A percentile compares a stretch with the other conserved stretches of the same genome.
These are phyloP conservation scores for Trifolium dubium DNA, from an alignment of 306 rosid species.

Conservation along the genomic window DNA sequence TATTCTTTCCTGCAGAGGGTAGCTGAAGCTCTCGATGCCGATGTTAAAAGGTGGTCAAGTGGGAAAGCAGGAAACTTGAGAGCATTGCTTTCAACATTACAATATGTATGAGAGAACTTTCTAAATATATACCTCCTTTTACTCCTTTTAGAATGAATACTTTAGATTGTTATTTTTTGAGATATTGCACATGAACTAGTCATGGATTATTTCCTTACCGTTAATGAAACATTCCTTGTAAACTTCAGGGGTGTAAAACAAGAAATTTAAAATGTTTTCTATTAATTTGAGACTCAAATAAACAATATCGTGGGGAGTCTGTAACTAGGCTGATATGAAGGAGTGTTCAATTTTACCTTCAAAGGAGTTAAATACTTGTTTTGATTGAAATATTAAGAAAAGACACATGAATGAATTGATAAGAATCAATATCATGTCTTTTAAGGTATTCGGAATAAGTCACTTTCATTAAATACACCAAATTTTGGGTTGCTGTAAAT, in stretches of 20 bases:
- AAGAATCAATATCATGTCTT: slow-evolving; percentile 10
- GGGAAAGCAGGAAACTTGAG: slow-evolving; percentile 95
- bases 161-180: slow-evolving; percentile 36
- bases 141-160: slow-evolving; percentile 1
- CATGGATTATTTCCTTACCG: neutral
- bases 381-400: slow-evolving; percentile 15
- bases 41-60: slow-evolving; percentile 95
- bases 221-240: slow-evolving; percentile 22
- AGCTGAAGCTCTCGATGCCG: slow-evolving; percentile 81
- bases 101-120: slow-evolving; percentile 68
- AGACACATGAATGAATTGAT: neutral
- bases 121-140: slow-evolving; percentile 5
- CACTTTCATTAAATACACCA: slow-evolving; percentile 10
- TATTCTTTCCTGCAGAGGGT: slow-evolving; percentile 68
- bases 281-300: neutral
- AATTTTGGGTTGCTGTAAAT: slow-evolving; percentile 11
- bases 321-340: slow-evolving; percentile 19
- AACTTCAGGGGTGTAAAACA: neutral
- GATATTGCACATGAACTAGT: slow-evolving; percentile 21
- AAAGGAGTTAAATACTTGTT: slow-evolving; percentile 24
- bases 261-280: slow-evolving; percentile 1
- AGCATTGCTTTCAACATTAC: slow-evolving; percentile 93
- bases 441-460: neutral
- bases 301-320: neutral
- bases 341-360: neutral